Percentiles rank a stretch among this genome's conserved stretches.
Conservation (phyloP, 1,139 yeast genomes). For the Yamadazyma blattariae region DNA sequence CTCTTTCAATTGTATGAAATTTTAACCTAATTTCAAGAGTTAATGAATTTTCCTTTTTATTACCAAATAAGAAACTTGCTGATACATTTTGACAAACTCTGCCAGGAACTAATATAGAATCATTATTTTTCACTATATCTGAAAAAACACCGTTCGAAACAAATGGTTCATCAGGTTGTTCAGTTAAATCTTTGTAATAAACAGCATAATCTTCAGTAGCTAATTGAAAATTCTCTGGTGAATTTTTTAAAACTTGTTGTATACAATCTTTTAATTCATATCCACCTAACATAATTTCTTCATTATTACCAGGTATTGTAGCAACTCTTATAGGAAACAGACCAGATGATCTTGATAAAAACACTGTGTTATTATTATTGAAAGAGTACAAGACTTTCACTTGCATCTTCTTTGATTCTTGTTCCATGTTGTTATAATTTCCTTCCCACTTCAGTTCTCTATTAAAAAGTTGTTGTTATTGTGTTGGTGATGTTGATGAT, state of each 20-base stretch:
- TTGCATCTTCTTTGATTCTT: constrained; percentile 41
- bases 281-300: constrained; percentile 49
- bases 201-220: constrained; percentile 59
- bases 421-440: constrained; percentile 9
- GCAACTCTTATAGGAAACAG: constrained; percentile 48
- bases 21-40: constrained; percentile 66
- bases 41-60: constrained; percentile 43
- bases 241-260: constrained; percentile 46
- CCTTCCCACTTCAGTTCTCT: constrained; percentile 2
- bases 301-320: constrained; percentile 30
- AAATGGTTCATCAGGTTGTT: constrained; percentile 71
- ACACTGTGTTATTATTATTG: constrained; percentile 56
- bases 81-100: constrained; percentile 69
- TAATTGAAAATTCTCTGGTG: constrained; percentile 57
- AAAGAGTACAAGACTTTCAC: constrained; percentile 61
- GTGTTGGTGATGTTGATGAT: too few species aligned
- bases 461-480: constrained; percentile 3
- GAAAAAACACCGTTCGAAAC: constrained; percentile 71
- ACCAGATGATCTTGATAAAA: constrained; percentile 51
- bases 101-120: constrained; percentile 54
- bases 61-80: constrained; percentile 48
- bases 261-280: constrained; percentile 53
- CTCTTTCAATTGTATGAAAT: constrained; percentile 43
- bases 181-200: constrained; percentile 70
- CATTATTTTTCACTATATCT: constrained; percentile 27